Base-by-base conservation (phyloP, 176 grass and related monocot genomes). In the Aegilops tauschii region DNA sequence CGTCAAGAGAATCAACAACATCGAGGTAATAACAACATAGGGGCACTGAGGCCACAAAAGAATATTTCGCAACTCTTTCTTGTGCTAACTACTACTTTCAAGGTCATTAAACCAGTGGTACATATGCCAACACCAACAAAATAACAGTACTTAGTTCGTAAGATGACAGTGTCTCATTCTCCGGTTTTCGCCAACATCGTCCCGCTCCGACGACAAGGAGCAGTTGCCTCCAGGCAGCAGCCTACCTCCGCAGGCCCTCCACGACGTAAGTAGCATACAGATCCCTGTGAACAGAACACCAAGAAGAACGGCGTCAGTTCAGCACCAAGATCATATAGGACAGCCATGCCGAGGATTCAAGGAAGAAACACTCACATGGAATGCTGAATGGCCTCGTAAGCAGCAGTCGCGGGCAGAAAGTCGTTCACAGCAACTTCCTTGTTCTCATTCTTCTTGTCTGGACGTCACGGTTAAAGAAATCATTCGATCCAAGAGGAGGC, bases 371-470 rank as follows among this genome's bases (percentile, higher is more conserved):
- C 90, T 90, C 84, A 96, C 97, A 98, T 98, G 30, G 97, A 98
- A 31, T 88, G 90, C 63, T 90, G 76, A 69, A 98, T 93, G 85
- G 87, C 97, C 39, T 96, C 90, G 71, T 79, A 94, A 79, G 94
- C 97, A 17, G 82, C 78, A 37, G 61, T 77, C 0, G 94, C 87
- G 0, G 94, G 93, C 36, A 98, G 91, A 62, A 98, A 98, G 82
- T 98, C 94, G 20, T 98, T 92, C 70, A 98, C 97, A 2, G 97
- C 97, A 1, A 98, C 97, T 73, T 98, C 92, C 88, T 98, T 98
- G 82, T 98, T 98, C 85, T 98, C 97, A 83, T 98, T 98, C 82
- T 98, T 98, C 97, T 98, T 98, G 87, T 98, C 97, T 99, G 72
- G 68, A 81, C 29, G 35, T 80, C 69, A 1, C 4, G n/a, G 77